Conservation (phyloP, 768 basidiomycete species). For the Boletus reticuloceps region DNA sequence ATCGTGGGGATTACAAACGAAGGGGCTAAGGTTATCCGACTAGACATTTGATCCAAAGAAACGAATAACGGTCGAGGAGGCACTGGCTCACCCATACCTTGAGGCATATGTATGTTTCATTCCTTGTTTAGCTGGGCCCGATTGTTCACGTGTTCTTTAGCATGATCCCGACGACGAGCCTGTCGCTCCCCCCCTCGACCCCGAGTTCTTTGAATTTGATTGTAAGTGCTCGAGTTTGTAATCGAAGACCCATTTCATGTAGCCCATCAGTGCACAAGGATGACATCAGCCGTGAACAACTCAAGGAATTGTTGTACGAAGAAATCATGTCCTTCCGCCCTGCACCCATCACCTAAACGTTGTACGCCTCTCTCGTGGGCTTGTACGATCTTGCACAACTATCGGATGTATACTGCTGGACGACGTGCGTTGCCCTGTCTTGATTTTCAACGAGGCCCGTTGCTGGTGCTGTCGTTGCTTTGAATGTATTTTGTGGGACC, state of each 20-base stretch:
- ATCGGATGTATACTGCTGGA: conserved; percentile 5
- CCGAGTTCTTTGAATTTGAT: conserved; percentile 98
- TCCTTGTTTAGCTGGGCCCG: not conserved
- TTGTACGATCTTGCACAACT: not conserved
- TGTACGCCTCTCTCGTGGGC: not conserved
- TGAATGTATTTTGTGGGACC: not conserved
- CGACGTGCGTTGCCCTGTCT: conserved; percentile 1
- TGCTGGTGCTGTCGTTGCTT: not conserved
- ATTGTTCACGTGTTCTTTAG: conserved; percentile 34
- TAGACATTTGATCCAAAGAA: conserved; percentile 98
- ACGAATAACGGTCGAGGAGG: conserved; percentile 91
- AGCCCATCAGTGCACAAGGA: conserved; percentile 78
- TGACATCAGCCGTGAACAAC: conserved; percentile 90
- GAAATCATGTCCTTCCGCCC: conserved; percentile 92
- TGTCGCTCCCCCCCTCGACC: conserved; percentile 89
- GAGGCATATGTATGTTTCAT: conserved; percentile 74
- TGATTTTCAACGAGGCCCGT: not conserved
- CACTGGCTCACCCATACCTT: conserved; percentile 91
- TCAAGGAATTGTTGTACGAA: conserved; percentile 91
- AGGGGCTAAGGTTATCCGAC: not conserved
- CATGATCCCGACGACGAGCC: conserved; percentile 98
- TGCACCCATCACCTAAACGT: conserved; percentile 42
- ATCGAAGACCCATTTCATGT: not conserved
- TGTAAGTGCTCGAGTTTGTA: conserved; percentile 43
- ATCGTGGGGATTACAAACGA: too few relatives aligned